phyloP scores from a whole-genome alignment of 345 rosid genomes.

The Heritiera littoralis region DNA sequence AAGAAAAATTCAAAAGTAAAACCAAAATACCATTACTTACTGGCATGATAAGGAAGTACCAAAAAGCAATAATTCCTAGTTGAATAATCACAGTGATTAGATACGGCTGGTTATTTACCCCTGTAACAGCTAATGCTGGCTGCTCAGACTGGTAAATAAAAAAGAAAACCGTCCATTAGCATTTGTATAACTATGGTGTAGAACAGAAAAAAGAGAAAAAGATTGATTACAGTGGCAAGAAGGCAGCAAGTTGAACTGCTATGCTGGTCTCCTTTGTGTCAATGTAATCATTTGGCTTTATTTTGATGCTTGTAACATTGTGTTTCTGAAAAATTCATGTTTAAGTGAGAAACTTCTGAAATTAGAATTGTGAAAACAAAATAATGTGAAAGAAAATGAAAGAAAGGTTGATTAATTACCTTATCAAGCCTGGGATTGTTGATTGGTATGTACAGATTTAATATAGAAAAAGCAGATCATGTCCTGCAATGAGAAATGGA shows the following conservation, averaged over 20 bases:
- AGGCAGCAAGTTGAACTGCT: slow-evolving; percentile 60
- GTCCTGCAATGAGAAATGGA: no score
- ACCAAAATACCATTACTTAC: slow-evolving; percentile 43
- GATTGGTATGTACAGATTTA: not conserved
- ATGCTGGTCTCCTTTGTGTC: slow-evolving; percentile 43
- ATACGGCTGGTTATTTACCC: slow-evolving; percentile 70
- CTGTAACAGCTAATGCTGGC: slow-evolving; percentile 78
- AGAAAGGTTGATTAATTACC: not conserved
- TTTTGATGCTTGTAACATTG: slow-evolving; percentile 3
- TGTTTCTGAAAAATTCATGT: slow-evolving; percentile 1
- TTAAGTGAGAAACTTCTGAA: not conserved
- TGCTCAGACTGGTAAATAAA: slow-evolving; percentile 49
- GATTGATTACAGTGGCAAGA: slow-evolving; percentile 48
- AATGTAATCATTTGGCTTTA: not conserved
- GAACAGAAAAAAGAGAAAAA: not conserved
- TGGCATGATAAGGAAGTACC: slow-evolving; percentile 77
- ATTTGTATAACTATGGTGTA: not conserved
- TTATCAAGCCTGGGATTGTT: not conserved
- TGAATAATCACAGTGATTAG: slow-evolving; percentile 43
- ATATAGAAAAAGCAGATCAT: not conserved
- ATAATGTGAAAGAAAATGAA: no score
- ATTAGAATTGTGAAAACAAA: not conserved
- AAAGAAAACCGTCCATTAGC: not conserved
- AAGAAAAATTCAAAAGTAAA: not conserved
- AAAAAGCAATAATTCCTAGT: slow-evolving; percentile 54